phyloP scores from a whole-genome alignment of 2,329 filamentous ascomycete genomes.

The Orbilia ellipsospora region DNA sequence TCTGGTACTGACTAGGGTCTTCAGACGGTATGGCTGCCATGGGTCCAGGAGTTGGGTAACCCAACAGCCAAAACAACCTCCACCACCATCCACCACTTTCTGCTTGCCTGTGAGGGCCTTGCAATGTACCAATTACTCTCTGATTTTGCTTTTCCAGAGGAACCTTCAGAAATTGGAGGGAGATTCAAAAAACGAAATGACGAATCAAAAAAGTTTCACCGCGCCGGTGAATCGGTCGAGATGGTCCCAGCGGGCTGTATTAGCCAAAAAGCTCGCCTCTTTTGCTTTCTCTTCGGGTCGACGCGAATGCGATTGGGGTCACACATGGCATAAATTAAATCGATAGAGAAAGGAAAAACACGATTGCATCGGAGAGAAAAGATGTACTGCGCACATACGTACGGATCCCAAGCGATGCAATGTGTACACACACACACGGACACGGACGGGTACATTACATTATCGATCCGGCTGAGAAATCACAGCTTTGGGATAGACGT shows the following conservation, averaged over 20 bases:
- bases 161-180: slow-evolving; percentile 19
- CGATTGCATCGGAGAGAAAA: slow-evolving; percentile 13
- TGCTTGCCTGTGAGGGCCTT: slow-evolving; percentile 38
- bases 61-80: slow-evolving; percentile 26
- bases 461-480: slow-evolving; percentile 39
- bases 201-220: slow-evolving; percentile 46
- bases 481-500: slow-evolving; percentile 45
- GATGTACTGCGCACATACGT: no score
- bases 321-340: slow-evolving; percentile 19
- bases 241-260: slow-evolving; percentile 35
- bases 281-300: slow-evolving; percentile 24
- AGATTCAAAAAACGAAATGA: slow-evolving; percentile 31
- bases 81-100: background rate
- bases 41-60: slow-evolving; percentile 43
- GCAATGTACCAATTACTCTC: slow-evolving; percentile 26
- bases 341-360: background rate
- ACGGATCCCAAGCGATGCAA: background rate
- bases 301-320: slow-evolving; percentile 37
- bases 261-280: slow-evolving; percentile 42
- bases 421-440: slow-evolving; percentile 1
- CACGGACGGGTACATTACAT: background rate
- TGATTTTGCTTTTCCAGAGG: slow-evolving; percentile 33
- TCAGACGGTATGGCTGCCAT: slow-evolving; percentile 44
- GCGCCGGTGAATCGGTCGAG: slow-evolving; percentile 48
- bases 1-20: slow-evolving; percentile 35